A percentile compares a stretch with the other conserved stretches of the same genome.
Evolutionary conservation across 2,329 filamentous ascomycete species (phyloP).

Genomic region (Pezicula radicicola): DNA sequence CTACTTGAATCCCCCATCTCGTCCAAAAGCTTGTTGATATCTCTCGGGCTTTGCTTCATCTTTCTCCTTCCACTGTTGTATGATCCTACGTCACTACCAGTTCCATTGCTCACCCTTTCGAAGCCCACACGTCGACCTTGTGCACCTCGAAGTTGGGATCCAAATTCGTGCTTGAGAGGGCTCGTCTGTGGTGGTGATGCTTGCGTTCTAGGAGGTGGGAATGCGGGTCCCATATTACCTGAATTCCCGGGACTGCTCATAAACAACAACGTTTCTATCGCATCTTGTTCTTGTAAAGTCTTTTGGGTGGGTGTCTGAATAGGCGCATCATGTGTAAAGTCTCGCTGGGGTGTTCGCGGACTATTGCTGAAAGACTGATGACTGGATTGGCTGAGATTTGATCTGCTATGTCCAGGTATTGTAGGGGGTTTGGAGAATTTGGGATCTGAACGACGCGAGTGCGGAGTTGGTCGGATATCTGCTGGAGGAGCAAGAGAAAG

Average conservation of each 20-base stretch:
- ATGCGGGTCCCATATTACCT: slow-evolving; percentile 55
- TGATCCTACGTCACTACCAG: background rate
- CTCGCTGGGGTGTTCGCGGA: slow-evolving; percentile 22
- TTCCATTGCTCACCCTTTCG: slow-evolving; percentile 14
- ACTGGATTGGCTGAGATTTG: slow-evolving; percentile 17
- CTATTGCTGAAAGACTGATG: slow-evolving; percentile 17
- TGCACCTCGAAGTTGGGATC: slow-evolving; percentile 9
- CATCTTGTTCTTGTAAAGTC: slow-evolving; percentile 72
- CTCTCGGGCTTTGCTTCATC: slow-evolving; percentile 11
- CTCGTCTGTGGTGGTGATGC: slow-evolving; percentile 24
- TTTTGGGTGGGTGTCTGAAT: slow-evolving; percentile 65
- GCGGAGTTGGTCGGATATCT: slow-evolving; percentile 30
- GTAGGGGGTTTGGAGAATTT: slow-evolving; percentile 26
- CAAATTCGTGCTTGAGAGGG: slow-evolving; percentile 27
- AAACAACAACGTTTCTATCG: slow-evolving; percentile 75
- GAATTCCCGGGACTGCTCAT: slow-evolving; percentile 79
- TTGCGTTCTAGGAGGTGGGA: slow-evolving; percentile 37
- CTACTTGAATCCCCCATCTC: slow-evolving; percentile 30
- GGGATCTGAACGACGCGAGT: slow-evolving; percentile 24
- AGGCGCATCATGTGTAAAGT: slow-evolving; percentile 14
- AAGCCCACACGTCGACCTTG: slow-evolving; percentile 23
- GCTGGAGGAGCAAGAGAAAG: slow-evolving; percentile 30
- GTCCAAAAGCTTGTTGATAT: slow-evolving; percentile 29
- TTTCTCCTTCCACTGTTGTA: slow-evolving; percentile 1
- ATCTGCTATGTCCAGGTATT: slow-evolving; percentile 19